Base-by-base conservation (phyloP, 768 basidiomycete species). In the Termitomyces eurrhizus region DNA sequence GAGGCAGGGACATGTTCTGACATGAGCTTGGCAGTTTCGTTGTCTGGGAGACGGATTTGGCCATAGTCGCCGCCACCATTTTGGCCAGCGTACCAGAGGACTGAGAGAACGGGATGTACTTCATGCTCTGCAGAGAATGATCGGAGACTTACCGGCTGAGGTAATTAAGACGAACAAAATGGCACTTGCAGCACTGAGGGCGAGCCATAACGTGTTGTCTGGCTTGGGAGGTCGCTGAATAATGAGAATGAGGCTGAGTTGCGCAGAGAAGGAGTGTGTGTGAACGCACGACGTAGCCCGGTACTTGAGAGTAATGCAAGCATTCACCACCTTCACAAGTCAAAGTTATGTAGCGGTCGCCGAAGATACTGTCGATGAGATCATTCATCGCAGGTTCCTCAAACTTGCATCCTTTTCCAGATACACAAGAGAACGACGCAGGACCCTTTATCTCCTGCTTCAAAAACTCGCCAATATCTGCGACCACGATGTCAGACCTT, bases 301-400 rank as follows among this genome's bases (percentile, higher is more conserved):
- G 97, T 7, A 98, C 95, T 72, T 94, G 91, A 0, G 91, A 92
- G 66, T 87, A 93, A 68, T 96, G 92, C 69, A 99, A 69, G 69
- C 97, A 98, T 75, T 98, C 97, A 24, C 97, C 96, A 6, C 92
- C 87, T 1, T 89, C 76, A 65, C 97, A 98, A 39, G 86, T 72
- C 55, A 98, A 80, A 2, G 93, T 90, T 69, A 99, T 99, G 69
- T 87, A 91, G 1, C 78, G 80, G 70, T 99, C 97, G 1, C 92
- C 97, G 65, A 99, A 98, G 66, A 99, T 88, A 62, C 89, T 87
- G 68, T 89, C 85, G 74, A 99, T 98, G 56, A 99, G 83, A 36
- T 88, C 80, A 68, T 99, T 97, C 97, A 99, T 98, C 0, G 91
- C 94, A 0, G 93, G 92, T 67, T 99, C 97, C 71, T 95, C 90